phyloP scores from a whole-genome alignment of 495 filamentous ascomycete species.

The Letharia lupina region DNA sequence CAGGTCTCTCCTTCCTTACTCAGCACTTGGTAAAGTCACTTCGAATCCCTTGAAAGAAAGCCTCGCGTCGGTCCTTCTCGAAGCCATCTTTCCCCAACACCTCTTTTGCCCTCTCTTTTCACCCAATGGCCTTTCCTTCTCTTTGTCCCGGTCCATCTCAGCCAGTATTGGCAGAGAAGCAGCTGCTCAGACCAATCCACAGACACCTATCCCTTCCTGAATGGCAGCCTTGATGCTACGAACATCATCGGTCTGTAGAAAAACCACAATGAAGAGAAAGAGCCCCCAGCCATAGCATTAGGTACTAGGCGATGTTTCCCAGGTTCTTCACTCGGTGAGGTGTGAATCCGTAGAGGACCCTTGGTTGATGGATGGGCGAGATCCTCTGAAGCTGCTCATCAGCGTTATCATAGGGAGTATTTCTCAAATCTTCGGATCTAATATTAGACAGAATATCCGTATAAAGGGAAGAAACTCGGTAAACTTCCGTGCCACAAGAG shows the following conservation, averaged over 20 bases:
- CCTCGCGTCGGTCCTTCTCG: not conserved
- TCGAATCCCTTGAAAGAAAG: not conserved
- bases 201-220: not conserved
- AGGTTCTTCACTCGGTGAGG: not conserved
- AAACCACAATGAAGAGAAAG: not conserved
- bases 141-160: not conserved
- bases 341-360: not conserved
- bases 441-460: not conserved
- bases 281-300: not conserved
- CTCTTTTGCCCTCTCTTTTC: not conserved
- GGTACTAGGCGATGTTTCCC: not conserved
- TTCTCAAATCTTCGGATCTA: not conserved
- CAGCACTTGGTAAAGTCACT: not conserved
- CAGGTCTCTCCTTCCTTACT: not conserved
- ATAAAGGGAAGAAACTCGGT: not conserved
- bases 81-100: not conserved
- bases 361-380: not conserved
- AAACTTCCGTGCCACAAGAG: not conserved
- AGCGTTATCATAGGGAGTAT: not conserved
- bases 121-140: not conserved
- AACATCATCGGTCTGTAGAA: not conserved
- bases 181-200: not conserved
- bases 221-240: not conserved
- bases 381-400: not conserved
- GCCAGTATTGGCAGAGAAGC: not conserved